A percentile compares a stretch with the other conserved stretches of the same genome.
phyloP scores from a whole-genome alignment of 306 rosid genomes.

The Heteromeles arbutifolia region DNA sequence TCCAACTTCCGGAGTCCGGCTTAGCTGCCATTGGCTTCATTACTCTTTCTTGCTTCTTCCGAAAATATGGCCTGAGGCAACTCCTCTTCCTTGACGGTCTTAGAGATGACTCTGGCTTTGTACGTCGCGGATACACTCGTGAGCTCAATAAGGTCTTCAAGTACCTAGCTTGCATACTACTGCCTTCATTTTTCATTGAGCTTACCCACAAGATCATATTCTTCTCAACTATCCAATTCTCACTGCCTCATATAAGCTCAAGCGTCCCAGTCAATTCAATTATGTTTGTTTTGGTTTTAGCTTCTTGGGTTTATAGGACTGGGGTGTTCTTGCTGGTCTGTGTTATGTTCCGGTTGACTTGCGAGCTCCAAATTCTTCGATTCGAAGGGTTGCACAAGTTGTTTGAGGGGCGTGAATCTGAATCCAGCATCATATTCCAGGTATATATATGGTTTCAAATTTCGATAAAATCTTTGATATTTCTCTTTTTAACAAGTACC shows the following conservation, averaged over 20 bases:
- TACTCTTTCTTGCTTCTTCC: conserved; percentile 59
- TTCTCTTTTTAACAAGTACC: too few species aligned
- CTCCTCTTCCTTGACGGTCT: conserved; percentile 65
- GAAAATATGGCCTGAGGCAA: conserved; percentile 51
- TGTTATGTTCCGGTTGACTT: conserved; percentile 66
- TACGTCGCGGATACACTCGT: conserved; percentile 45
- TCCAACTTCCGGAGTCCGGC: conserved; percentile 69
- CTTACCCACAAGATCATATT: conserved; percentile 62
- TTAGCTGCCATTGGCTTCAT: conserved; percentile 62
- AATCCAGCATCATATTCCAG: conserved; percentile 37
- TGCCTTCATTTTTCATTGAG: conserved; percentile 69
- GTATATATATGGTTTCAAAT: neutral
- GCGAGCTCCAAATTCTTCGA: conserved; percentile 78
- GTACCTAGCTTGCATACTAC: conserved; percentile 44
- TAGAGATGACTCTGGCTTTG: conserved; percentile 40
- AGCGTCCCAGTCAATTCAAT: conserved; percentile 44
- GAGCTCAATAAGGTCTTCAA: conserved; percentile 69
- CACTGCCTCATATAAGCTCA: conserved; percentile 24
- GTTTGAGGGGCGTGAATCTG: conserved; percentile 52
- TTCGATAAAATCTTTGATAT: neutral
- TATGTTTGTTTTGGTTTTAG: conserved; percentile 40
- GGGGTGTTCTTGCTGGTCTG: conserved; percentile 78
- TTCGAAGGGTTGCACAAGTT: conserved; percentile 71
- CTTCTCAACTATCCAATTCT: conserved; percentile 47
- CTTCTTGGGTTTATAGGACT: conserved; percentile 72